Evolutionary conservation across 2,329 filamentous ascomycete species (phyloP), one percentile per base, ranked within the genome.

Genomic region (Penicillium polonicum): DNA sequence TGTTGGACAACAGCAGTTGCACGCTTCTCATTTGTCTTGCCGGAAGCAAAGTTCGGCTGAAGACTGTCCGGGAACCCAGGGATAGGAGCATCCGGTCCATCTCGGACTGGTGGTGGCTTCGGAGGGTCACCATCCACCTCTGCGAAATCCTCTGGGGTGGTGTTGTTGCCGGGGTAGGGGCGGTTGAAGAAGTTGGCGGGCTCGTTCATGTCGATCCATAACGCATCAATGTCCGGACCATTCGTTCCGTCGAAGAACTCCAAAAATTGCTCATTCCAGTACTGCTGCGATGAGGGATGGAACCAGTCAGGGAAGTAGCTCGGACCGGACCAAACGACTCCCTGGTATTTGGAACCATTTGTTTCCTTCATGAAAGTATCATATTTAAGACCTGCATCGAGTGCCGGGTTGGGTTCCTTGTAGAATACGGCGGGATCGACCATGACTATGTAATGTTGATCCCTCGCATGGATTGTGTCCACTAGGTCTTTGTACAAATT

Each of bases 251-350:
- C 73, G 74, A 92, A 91, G 75, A 90, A 90, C 1, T 69, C 70
- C 0, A 69, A 72, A 63, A 92, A 87, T 68, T 92, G 83, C 6
- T 81, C 79, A 60, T 83, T 85, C 89, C 89, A 92, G 73, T 86
- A 93, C 2, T 76, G 65, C 48, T 85, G 80, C 2, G 85, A 83
- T 51, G 84, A 84, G 9, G 82, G 80, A 13, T 85, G 76, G 68
- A 91, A 91, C 89, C 89, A 92, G 70, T 92, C 90, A 0, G 88
- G 88, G 74, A 88, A 91, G 10, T 82, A 86, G 1, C 86, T 83
- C 13, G 85, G 82, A 46, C 89, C 89, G 4, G 89, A 86, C 89
- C 89, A 93, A n/a, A 92, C 89, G 17, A 90, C 87, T n/a, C 88
- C 85, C 41, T 58, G 39, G 35, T 58, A 58, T 27, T 42, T 21